Evolutionary conservation across 2,329 filamentous ascomycete species (phyloP), one percentile per base, ranked within the genome.

Genomic region (Alternaria burnsii): DNA sequence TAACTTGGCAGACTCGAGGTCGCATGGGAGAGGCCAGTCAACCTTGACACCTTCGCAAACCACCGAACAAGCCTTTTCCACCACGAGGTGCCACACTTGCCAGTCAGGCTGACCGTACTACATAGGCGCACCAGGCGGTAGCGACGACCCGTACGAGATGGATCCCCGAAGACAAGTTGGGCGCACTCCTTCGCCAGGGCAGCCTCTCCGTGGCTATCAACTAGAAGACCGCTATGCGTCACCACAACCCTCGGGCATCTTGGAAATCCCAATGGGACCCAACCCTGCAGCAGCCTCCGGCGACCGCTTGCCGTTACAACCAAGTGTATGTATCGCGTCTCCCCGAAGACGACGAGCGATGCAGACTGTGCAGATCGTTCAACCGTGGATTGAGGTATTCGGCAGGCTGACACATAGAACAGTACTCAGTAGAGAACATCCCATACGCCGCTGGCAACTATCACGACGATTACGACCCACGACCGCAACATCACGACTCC

Each of bases 251-350:
- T 44, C 60, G 48, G 52, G 55, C 50, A 44, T 62, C 5, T 82
- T 94, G 52, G 87, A 91, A 68, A 92, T 93, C 76, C 91, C 89
- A 60, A 85, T 87, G 80, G 88, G 86, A 4, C 85, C 86, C 57
- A 81, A 84, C 47, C 79, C 82, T 28, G 79, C 78, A 51, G 79
- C 82, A 60, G 89, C 88, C 20, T 87, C 90, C 1, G 89, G 88
- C 72, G 94, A 98, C 80, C 86, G 89, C 58, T 83, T 98, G 52
- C 88, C 91, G 59, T 85, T 94, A 66, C 94, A 97, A 78, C 92
- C 93, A 51, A 94, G 94, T 58, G 91, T 94, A 79, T 83, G 90
- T 86, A 28, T 28, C 5, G 34, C 18, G 26, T 32, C 32, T 2
- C 12, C 30, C 26, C 20, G 30, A 24, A 34, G n/a, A 38, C n/a